Base-by-base conservation (phyloP, 257 asterid genomes). In the Ophiorrhiza pumila region DNA sequence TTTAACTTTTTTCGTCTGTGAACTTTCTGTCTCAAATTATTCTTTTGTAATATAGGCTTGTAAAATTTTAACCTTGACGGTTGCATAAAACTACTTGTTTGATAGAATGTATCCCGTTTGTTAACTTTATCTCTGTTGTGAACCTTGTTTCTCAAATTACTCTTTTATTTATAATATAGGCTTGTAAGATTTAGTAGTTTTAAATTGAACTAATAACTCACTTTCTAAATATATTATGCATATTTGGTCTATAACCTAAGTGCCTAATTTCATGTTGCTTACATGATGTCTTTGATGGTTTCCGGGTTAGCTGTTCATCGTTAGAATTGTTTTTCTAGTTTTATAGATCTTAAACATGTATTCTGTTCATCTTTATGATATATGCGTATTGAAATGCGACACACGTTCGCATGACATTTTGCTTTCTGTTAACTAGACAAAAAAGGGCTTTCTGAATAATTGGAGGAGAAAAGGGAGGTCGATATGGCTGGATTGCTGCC, bases 401-500 rank as follows among this genome's bases (percentile, higher is more conserved):
- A 64, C 72, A 69, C 76, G 83, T 69, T 69, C 57, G 41, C 71
- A 72, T 77, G 79, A 70, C 71, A 71, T 13, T 23, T 35, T 37
- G 32, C 81, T 76, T 79, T 74, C 41, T 78, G 73, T 62, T 83
- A 47, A 71, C 47, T 65, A 63, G 75, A 78, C 68, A 73, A 71
- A 76, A 70, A 58, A 47, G 76, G 61, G 70, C 53, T 41, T 71
- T 72, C 65, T 45, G 77, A 42, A 49, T 68, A 71, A 42, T 69
- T 59, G 73, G 77, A 65, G 78, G 75, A 60, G 78, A 62, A 61
- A 72, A 72, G 79, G 77, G 87, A 82, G 79, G 78, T 76, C 65
- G 74, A 58, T 60, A 91, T 91, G 97, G 92, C 96, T 81, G 75
- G 83, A 72, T 60, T 76, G 72, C 58, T 87, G 78, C 71, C 88